phyloP scores from a whole-genome alignment of 306 rosid species.

The Gastrolobium bilobum region DNA sequence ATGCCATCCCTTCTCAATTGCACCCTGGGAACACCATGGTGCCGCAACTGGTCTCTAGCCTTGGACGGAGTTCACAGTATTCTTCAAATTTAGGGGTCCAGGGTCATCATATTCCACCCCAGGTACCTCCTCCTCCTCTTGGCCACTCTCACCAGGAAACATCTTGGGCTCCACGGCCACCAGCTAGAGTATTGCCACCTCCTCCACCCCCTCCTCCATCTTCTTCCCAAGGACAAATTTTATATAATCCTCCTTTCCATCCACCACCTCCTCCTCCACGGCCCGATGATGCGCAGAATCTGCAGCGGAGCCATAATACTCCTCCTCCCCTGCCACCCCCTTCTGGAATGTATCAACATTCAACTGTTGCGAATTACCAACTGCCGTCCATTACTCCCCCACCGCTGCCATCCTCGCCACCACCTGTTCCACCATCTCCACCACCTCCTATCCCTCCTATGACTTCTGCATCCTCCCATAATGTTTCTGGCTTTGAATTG shows the following conservation, averaged over 20 bases:
- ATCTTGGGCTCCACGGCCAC: constrained; percentile 55
- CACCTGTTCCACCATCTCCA: constrained; percentile 61
- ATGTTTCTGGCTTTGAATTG: constrained; percentile 39
- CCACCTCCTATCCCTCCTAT: constrained; percentile 51
- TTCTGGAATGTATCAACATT: constrained; percentile 49
- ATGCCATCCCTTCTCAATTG: constrained; percentile 49
- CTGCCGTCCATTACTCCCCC: constrained; percentile 52
- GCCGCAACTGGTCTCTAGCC: constrained; percentile 47
- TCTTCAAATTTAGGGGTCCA: constrained; percentile 58
- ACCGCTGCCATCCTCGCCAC: constrained; percentile 61
- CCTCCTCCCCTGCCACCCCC: constrained; percentile 60
- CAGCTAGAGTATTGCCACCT: constrained; percentile 55
- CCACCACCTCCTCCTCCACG: constrained; percentile 53
- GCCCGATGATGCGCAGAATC: constrained; percentile 56
- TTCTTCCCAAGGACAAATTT: constrained; percentile 59
- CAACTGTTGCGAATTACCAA: constrained; percentile 59
- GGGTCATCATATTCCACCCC: constrained; percentile 50
- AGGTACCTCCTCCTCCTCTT: constrained; percentile 48
- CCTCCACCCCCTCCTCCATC: constrained; percentile 53
- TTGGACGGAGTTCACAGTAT: constrained; percentile 54
- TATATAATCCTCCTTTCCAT: constrained; percentile 50
- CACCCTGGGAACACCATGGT: constrained; percentile 60
- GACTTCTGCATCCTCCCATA: constrained; percentile 48
- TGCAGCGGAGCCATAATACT: constrained; percentile 47
- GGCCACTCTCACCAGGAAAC: constrained; percentile 50